Evolutionary conservation across 2,329 filamentous ascomycete species (phyloP).

Genomic region (Alternaria postmessia): DNA sequence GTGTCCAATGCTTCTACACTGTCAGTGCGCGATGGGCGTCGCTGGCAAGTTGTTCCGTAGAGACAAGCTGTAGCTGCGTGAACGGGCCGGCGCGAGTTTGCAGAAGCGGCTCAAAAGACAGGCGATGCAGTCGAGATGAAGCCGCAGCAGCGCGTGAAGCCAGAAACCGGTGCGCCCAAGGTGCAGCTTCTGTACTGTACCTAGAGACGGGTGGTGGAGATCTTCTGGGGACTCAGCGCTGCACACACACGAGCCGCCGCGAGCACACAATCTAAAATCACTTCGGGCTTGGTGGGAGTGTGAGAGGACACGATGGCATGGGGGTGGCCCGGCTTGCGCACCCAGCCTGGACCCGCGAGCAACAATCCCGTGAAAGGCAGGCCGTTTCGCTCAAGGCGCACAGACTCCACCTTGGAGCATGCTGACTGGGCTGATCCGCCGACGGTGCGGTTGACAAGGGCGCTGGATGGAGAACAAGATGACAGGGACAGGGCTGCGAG

Average conservation of each 20-base stretch:
- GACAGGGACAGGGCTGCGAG: slow-evolving; percentile 31
- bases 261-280: slow-evolving; percentile 50
- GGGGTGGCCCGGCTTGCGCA: slow-evolving; percentile 39
- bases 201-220: slow-evolving; percentile 48
- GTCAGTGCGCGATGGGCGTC: slow-evolving; percentile 39
- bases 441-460: slow-evolving; percentile 38
- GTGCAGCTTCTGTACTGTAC: slow-evolving; percentile 32
- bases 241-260: slow-evolving; percentile 42
- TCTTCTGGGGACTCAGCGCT: slow-evolving; percentile 41
- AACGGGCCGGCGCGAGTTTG: slow-evolving; percentile 48
- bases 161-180: slow-evolving; percentile 28
- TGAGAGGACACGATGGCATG: slow-evolving; percentile 35
- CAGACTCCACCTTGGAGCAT: slow-evolving; percentile 34
- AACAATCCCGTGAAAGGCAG: slow-evolving; percentile 28
- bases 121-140: slow-evolving; percentile 25
- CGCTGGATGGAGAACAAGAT: slow-evolving; percentile 21
- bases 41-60: slow-evolving; percentile 31
- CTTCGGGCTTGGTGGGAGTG: slow-evolving; percentile 43
- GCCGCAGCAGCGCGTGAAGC: slow-evolving; percentile 27
- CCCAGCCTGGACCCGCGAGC: slow-evolving; percentile 39
- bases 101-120: slow-evolving; percentile 34
- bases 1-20: slow-evolving; percentile 34
- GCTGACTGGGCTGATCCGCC: slow-evolving; percentile 48
- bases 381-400: slow-evolving; percentile 38
- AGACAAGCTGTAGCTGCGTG: slow-evolving; percentile 37